phyloP scores from a whole-genome alignment of 2,329 filamentous ascomycete genomes.

The Acrocalymma vagum region DNA sequence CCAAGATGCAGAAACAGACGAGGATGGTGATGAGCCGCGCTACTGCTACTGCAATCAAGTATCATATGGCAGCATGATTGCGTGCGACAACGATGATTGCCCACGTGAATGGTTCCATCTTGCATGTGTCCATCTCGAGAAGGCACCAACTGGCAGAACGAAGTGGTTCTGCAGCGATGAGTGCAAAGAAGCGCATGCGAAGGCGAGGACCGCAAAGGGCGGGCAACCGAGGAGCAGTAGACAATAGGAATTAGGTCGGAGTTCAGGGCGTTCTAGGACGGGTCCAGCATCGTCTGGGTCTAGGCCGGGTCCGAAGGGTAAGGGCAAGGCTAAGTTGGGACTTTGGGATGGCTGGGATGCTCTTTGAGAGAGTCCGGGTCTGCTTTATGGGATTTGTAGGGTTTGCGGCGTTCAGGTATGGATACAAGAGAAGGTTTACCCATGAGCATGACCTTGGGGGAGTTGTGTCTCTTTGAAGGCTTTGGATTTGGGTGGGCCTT shows the following conservation, averaged over 20 bases:
- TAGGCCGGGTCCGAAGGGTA: conserved; percentile 40
- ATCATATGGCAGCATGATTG: conserved; percentile 73
- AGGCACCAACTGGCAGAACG: conserved; percentile 59
- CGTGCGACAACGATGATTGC: conserved; percentile 71
- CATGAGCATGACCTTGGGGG: conserved; percentile 22
- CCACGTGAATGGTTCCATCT: conserved; percentile 74
- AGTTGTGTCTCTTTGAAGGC: too few relatives aligned
- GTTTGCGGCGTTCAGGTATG: conserved; percentile 24
- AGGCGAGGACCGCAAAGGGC: conserved; percentile 40
- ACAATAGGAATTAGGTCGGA: conserved; percentile 51
- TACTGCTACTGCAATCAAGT: conserved; percentile 74
- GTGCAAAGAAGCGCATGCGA: conserved; percentile 41
- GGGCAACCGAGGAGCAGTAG: conserved; percentile 47
- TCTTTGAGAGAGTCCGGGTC: conserved; percentile 38
- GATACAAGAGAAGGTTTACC: conserved; percentile 18
- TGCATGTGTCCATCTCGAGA: conserved; percentile 68
- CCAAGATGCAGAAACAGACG: conserved; percentile 45
- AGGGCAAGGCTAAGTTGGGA: conserved; percentile 40
- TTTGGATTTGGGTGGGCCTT: too few relatives aligned
- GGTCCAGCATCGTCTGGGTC: conserved; percentile 35
- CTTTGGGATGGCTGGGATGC: conserved; percentile 48
- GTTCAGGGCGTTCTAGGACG: conserved; percentile 47
- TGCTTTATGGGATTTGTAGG: conserved; percentile 30
- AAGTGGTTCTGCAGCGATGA: conserved; percentile 53
- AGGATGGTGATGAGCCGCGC: conserved; percentile 60